These are phyloP conservation scores for Penicillium sclerotigenum DNA, from an alignment of 2,329 filamentous ascomycete genomes.

Conservation along the genomic window DNA sequence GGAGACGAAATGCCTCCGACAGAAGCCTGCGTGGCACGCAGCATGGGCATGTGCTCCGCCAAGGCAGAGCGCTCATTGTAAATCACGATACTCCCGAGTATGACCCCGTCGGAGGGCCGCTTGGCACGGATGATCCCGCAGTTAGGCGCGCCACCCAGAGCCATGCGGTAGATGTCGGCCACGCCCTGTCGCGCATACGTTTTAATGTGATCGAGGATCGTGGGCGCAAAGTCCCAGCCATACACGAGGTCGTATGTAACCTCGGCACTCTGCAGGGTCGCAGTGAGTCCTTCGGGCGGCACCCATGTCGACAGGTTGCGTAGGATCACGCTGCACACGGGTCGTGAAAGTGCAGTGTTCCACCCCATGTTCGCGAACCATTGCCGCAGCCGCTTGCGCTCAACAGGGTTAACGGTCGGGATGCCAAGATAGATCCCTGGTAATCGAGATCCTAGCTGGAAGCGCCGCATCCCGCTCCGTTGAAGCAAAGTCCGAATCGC, in stretches of 20 bases:
- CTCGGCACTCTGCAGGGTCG: conserved; percentile 67
- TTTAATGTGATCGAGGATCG: conserved; percentile 71
- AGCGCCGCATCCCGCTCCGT: conserved; percentile 67
- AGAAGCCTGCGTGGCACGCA: conserved; percentile 56
- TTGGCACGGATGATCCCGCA: conserved; percentile 84
- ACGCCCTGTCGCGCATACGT: conserved; percentile 73
- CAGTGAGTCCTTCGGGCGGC: conserved; percentile 71
- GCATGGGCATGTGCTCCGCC: conserved; percentile 65
- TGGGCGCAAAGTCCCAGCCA: conserved; percentile 70
- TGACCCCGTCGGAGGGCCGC: conserved; percentile 60
- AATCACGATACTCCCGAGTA: conserved; percentile 76
- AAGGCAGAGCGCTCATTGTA: conserved; percentile 68
- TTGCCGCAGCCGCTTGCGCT: conserved; percentile 60
- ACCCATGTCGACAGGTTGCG: conserved; percentile 69
- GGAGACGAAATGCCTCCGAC: conserved; percentile 78
- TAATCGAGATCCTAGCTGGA: conserved; percentile 77
- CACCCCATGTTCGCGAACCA: conserved; percentile 93
- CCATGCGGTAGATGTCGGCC: conserved; percentile 73
- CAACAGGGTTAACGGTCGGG: conserved; percentile 62
- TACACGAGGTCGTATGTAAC: conserved; percentile 81
- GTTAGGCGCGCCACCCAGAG: conserved; percentile 65
- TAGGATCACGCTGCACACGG: conserved; percentile 70
- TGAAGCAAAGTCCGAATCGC: conserved; percentile 74
- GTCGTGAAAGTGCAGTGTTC: conserved; percentile 66
- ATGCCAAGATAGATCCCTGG: conserved; percentile 86